phyloP scores from a whole-genome alignment of 2,329 filamentous ascomycete species.

The Hypoxylon sp. region DNA sequence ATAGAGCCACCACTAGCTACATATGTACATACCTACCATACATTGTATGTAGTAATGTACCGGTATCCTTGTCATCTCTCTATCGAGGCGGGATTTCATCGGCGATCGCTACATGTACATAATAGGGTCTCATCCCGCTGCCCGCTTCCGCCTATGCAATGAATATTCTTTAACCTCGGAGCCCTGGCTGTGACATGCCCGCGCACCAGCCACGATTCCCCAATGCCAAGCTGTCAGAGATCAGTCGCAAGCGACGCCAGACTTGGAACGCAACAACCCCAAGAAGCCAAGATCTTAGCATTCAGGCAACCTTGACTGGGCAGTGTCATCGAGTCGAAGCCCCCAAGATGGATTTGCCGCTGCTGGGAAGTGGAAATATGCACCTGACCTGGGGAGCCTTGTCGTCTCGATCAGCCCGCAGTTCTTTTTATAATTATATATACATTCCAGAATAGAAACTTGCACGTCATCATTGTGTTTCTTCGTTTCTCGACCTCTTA shows the following conservation, averaged over 20 bases:
- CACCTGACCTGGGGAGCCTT: slow-evolving; percentile 21
- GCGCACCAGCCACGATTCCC: slow-evolving; percentile 9
- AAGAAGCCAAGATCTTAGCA: no score
- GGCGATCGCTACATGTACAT: no score
- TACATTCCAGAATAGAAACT: slow-evolving; percentile 19
- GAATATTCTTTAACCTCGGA: no score
- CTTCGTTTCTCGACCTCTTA: slow-evolving; percentile 3
- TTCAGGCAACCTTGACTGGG: no score
- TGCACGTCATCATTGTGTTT: slow-evolving; percentile 4
- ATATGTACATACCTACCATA: no score
- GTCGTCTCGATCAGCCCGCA: background rate
- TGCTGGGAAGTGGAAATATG: slow-evolving; percentile 8
- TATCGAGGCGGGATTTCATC: no score
- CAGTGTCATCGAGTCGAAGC: background rate
- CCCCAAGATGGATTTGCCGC: slow-evolving; percentile 11
- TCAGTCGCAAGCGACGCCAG: slow-evolving; percentile 22
- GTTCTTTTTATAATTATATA: slow-evolving; percentile 5
- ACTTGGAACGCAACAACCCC: slow-evolving; percentile 8
- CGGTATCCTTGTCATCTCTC: no score
- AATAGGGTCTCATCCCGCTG: no score
- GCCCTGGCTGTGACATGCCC: slow-evolving; percentile 9
- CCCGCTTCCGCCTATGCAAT: no score
- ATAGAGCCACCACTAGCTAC: no score
- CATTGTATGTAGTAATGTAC: no score
- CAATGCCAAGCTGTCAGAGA: slow-evolving; percentile 31